Conservation (phyloP, 2,329 filamentous ascomycete species). For the Pestalotiopsis sp. region DNA sequence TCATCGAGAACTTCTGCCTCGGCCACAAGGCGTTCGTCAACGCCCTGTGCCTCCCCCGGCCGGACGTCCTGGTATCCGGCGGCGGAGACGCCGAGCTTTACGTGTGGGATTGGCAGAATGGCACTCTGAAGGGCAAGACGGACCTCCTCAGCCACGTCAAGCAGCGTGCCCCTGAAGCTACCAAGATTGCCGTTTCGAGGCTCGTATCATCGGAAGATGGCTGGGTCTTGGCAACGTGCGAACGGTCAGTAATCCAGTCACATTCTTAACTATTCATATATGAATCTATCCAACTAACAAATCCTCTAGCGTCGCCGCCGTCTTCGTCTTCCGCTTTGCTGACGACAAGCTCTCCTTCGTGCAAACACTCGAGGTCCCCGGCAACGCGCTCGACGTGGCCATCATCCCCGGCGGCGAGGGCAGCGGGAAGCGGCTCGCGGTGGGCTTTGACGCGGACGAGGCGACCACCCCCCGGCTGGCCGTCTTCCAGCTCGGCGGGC, state of each 20-base stretch:
- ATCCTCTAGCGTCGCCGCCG: slow-evolving; percentile 52
- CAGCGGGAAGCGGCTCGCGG: background rate
- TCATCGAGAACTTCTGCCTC: slow-evolving; percentile 88
- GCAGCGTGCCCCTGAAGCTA: slow-evolving; percentile 34
- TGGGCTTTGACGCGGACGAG: slow-evolving; percentile 10
- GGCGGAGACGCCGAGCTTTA: slow-evolving; percentile 81
- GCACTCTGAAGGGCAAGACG: slow-evolving; percentile 54
- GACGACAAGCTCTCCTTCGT: slow-evolving; percentile 49
- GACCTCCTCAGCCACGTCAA: slow-evolving; percentile 51
- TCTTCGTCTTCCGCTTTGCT: slow-evolving; percentile 66
- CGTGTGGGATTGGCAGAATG: slow-evolving; percentile 78
- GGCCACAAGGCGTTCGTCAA: slow-evolving; percentile 87
- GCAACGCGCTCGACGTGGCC: slow-evolving; percentile 65
- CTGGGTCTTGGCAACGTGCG: slow-evolving; percentile 43
- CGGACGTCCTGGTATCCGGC: slow-evolving; percentile 76
- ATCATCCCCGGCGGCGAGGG: slow-evolving; percentile 25
- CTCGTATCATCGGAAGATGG: slow-evolving; percentile 35
- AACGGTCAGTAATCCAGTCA: slow-evolving; percentile 41
- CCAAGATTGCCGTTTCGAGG: slow-evolving; percentile 51
- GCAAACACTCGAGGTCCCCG: slow-evolving; percentile 57
- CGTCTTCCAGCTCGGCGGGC: background rate
- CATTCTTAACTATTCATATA: background rate
- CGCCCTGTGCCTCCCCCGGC: slow-evolving; percentile 68
- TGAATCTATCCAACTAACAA: slow-evolving; percentile 20
- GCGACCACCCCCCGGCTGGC: background rate